phyloP scores from a whole-genome alignment of 1,139 yeast genomes.

The Tardiomyces blankii region DNA sequence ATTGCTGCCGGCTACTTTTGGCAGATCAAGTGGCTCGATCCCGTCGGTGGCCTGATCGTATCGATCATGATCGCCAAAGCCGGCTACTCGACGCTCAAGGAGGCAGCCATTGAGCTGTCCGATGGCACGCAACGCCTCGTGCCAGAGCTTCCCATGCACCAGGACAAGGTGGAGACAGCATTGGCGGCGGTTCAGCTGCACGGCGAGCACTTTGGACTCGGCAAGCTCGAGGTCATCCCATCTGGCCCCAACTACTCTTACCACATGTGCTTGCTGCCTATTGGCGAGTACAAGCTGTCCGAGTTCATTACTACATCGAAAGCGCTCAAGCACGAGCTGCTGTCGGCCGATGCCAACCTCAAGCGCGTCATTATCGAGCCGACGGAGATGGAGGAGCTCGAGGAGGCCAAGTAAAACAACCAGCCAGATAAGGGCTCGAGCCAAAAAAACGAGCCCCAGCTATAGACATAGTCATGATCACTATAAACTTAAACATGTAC shows the following conservation, averaged over 20 bases:
- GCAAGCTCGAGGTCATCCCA: conserved; percentile 44
- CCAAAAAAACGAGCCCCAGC: too few relatives aligned
- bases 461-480: too few relatives aligned
- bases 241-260: conserved; percentile 51
- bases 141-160: conserved; percentile 5
- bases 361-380: not conserved
- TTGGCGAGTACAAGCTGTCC: not conserved
- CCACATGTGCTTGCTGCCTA: not conserved
- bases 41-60: conserved; percentile 83
- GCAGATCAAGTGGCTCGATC: conserved; percentile 73
- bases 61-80: conserved; percentile 74
- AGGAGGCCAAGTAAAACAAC: too few relatives aligned
- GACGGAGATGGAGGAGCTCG: not conserved
- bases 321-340: not conserved
- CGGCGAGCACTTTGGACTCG: conserved; percentile 17
- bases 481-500: too few relatives aligned
- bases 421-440: too few relatives aligned
- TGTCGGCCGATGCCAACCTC: not conserved
- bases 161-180: conserved; percentile 8
- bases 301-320: not conserved
- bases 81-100: conserved; percentile 63
- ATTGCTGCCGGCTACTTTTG: conserved; percentile 77
- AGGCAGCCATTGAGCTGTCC: conserved; percentile 63
- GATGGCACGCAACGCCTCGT: conserved; percentile 34
- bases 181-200: conserved; percentile 1